Evolutionary conservation across 192 early-diverging fungal species (phyloP).

Genomic region (Blastocladiella britannica): DNA sequence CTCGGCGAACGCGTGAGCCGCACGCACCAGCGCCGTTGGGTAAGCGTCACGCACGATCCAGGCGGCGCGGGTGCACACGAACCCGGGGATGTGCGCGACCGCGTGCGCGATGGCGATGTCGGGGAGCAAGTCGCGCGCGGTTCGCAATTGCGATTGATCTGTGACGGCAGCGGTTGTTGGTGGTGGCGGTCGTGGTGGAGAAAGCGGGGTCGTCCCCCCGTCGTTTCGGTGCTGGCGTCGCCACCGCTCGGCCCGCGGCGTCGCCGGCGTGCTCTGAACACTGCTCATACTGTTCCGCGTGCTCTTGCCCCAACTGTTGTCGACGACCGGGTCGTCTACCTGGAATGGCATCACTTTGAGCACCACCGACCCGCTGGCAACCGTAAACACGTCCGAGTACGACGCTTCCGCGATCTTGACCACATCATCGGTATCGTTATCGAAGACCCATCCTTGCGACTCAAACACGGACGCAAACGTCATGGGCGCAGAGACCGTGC

Average conservation of each 20-base stretch:
- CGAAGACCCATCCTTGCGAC: no score
- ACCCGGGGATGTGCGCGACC: background rate
- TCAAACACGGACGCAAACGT: no score
- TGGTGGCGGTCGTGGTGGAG: background rate
- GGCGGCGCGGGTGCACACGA: background rate
- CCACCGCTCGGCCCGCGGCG: background rate
- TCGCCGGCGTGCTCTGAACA: background rate
- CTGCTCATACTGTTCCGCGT: no score
- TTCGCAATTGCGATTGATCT: background rate
- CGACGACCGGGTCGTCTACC: background rate
- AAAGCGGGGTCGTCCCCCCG: background rate
- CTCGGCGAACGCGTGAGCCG: background rate
- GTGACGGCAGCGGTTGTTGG: background rate
- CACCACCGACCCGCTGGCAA: background rate
- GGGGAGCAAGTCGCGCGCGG: background rate
- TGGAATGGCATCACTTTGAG: background rate
- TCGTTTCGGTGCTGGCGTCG: background rate
- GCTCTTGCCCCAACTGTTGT: no score
- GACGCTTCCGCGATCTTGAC: background rate
- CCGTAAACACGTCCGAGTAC: background rate
- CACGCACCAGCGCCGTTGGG: background rate
- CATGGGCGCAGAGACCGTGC: no score
- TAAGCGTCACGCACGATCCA: background rate
- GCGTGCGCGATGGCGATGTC: background rate
- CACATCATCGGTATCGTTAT: no score